phyloP scores from a whole-genome alignment of 208 protist species.

The Sergeia podlipaevii region DNA sequence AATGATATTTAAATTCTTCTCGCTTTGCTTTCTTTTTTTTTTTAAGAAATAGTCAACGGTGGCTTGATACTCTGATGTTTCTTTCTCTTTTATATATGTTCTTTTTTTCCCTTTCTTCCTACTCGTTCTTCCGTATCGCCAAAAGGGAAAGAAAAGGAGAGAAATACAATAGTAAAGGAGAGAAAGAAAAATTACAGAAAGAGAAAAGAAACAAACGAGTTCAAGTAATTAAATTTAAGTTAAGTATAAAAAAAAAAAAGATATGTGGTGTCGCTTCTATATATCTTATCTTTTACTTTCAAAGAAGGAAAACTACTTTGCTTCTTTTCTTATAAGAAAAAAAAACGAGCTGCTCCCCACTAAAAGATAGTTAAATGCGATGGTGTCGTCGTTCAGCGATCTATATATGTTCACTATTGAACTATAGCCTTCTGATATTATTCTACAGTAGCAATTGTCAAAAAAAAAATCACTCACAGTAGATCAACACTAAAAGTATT shows the following conservation, averaged over 20 bases:
- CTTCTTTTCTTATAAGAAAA: no score
- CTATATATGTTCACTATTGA: no score
- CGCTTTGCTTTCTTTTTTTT: neutral
- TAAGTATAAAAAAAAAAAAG: neutral
- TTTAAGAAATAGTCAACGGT: neutral
- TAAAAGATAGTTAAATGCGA: no score
- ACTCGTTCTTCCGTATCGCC: neutral
- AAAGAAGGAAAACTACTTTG: no score
- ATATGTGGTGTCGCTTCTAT: no score
- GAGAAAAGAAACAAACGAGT: neutral
- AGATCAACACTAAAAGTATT: conserved; percentile 3
- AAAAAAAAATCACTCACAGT: neutral
- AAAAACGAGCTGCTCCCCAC: no score
- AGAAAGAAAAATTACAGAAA: conserved; percentile 7
- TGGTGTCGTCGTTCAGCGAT: no score
- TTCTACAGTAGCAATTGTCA: no score
- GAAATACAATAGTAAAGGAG: conserved; percentile 7
- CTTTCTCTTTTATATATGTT: neutral
- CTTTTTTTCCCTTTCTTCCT: conserved; percentile 1
- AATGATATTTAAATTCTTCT: neutral
- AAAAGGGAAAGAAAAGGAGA: conserved; percentile 12
- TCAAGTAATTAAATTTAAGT: neutral
- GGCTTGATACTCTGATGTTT: neutral
- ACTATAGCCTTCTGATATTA: no score
- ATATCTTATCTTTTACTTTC: no score